Evolutionary conservation across 2,329 filamentous ascomycete species (phyloP), one percentile per base, ranked within the genome.

Genomic region (Fusarium sublunatum): DNA sequence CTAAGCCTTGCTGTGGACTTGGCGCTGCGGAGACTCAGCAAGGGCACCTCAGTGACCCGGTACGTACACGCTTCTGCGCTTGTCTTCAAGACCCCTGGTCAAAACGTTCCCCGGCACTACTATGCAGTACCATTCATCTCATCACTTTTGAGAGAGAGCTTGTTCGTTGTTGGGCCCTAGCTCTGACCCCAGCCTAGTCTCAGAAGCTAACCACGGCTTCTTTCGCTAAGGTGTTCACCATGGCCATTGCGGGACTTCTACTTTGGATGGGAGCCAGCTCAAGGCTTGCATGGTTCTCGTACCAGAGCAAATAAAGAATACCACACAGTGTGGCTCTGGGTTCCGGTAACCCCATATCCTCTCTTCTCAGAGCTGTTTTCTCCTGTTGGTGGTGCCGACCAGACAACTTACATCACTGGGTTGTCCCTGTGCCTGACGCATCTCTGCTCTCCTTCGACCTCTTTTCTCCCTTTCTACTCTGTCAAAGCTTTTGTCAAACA

Each of bases 361-460:
- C 60, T 54, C 57, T 64, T 65, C 58, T 62, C 53, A 61, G 61
- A 60, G 59, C 61, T 64, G 58, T 49, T 65, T 60, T 40, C 61
- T 58, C 61, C 66, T 65, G 65, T 61, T 69, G 61, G 52, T 48
- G 40, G 42, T 61, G 56, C 52, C 32, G 40, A 55, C 60, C 54
- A 66, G 39, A 67, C 64, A 62, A 54, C 60, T 70, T 70, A 69
- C 68, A 70, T 70, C 65, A 70, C 64, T 65, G 57, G 52, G 35
- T 51, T 35, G 49, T 53, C 53, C 53, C 64, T 58, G 43, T 59
- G 53, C 57, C 51, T 45, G 61, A 49, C 49, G 49, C 35, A 52
- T 50, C 45, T 58, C 59, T 59, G 43, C 46, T 58, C 64, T 65
- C 67, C 56, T 58, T 66, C 36, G 44, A 56, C 56, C 55, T 61